A percentile compares a stretch with the other conserved stretches of the same genome.
Evolutionary conservation across 139 green algal species (phyloP).

Genomic region (Picochlorum sp.): DNA sequence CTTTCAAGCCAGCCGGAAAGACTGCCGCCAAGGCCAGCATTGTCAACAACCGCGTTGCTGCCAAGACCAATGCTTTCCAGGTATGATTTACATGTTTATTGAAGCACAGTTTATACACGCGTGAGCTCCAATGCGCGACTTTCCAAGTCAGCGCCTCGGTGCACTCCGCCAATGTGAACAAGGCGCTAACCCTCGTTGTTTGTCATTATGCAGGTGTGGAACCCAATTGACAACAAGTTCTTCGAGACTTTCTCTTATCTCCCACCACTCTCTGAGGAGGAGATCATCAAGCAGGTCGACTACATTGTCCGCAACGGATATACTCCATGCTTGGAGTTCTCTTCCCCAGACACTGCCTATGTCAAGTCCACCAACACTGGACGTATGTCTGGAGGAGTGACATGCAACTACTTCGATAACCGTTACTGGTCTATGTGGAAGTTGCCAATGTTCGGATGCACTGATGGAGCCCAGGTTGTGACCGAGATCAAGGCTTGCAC

Average conservation of each 20-base stretch:
- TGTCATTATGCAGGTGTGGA: conserved; percentile 30
- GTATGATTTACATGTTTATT: background rate
- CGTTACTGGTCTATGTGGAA: conserved; percentile 99
- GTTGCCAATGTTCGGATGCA: conserved; percentile 99
- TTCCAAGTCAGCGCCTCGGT: no score
- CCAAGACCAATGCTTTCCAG: conserved; percentile 13
- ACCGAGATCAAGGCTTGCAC: conserved; percentile 72
- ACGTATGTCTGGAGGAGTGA: conserved; percentile 50
- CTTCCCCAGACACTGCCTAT: conserved; percentile 59
- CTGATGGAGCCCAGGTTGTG: conserved; percentile 81
- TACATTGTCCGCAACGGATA: conserved; percentile 89
- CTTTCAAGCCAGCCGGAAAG: background rate
- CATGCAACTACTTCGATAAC: conserved; percentile 62
- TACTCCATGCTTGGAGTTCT: conserved; percentile 93
- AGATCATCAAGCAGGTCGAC: conserved; percentile 89
- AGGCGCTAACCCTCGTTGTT: no score
- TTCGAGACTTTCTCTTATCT: conserved; percentile 99
- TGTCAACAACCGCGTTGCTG: conserved; percentile 5
- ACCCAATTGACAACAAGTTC: conserved; percentile 56
- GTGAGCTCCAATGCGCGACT: no score
- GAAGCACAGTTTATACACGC: no score
- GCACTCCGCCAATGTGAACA: no score
- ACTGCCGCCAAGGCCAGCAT: background rate
- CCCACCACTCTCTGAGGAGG: conserved; percentile 78
- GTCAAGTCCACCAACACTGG: conserved; percentile 45